Percentiles rank a stretch among this genome's conserved stretches.
phyloP scores from a whole-genome alignment of 108 stramenopile genomes.

The Craspedostauros australis region DNA sequence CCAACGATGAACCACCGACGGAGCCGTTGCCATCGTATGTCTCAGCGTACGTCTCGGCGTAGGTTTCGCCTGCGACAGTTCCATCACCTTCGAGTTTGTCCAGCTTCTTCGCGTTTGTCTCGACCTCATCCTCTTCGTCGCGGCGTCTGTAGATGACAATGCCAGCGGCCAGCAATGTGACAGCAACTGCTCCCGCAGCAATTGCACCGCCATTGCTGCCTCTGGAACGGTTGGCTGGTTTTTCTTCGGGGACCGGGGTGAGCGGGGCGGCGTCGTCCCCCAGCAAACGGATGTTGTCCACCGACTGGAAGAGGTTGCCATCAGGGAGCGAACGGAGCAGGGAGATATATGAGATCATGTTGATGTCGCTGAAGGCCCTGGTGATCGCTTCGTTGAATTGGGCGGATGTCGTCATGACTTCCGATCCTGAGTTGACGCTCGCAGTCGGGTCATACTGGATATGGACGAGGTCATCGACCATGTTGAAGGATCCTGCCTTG shows the following conservation, averaged over 20 bases:
- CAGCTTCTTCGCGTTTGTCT: constrained; percentile 3
- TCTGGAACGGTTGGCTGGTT: background rate
- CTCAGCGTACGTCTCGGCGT: constrained; percentile 22
- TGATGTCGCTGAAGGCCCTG: constrained; percentile 16
- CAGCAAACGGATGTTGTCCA: constrained; percentile 7
- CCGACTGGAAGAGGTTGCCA: too few species aligned
- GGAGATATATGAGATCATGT: too few species aligned
- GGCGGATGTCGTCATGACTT: constrained; percentile 7
- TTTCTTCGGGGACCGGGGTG: constrained; percentile 14
- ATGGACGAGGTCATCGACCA: constrained; percentile 3
- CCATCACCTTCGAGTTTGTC: constrained; percentile 16
- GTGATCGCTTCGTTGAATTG: constrained; percentile 13
- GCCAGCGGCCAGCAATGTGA: constrained; percentile 20
- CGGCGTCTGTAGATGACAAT: constrained; percentile 11
- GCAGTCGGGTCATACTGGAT: constrained; percentile 19
- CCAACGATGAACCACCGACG: constrained; percentile 13
- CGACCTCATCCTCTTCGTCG: constrained; percentile 1
- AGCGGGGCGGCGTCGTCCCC: background rate
- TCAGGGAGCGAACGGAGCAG: too few species aligned
- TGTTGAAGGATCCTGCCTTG: background rate
- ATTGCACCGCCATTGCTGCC: constrained; percentile 12
- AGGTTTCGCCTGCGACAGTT: constrained; percentile 28
- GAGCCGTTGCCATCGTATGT: constrained; percentile 24
- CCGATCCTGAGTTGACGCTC: constrained; percentile 6
- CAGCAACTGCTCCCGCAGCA: constrained; percentile 21